Conservation (phyloP, 1,284 basidiomycete genomes). For the Entoloma clypeatum region DNA sequence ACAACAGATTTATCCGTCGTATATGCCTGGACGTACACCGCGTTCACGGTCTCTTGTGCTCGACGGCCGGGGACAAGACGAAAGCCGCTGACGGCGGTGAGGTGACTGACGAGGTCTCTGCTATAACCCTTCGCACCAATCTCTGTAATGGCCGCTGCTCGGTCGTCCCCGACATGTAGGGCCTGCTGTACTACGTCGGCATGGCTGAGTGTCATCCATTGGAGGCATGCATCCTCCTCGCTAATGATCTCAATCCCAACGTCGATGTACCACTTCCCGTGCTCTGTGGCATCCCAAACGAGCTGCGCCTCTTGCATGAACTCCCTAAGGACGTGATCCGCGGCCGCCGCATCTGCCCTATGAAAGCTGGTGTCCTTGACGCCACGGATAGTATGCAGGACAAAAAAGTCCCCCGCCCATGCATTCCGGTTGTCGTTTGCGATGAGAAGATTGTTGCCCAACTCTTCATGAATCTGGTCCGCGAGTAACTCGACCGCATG, state of each 20-base stretch:
- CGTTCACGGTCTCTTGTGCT: slow-evolving; percentile 13
- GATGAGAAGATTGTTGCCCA: not conserved
- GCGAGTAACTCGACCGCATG: slow-evolving; percentile 2
- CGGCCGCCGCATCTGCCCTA: not conserved
- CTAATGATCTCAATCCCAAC: slow-evolving; percentile 16
- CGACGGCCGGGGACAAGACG: slow-evolving; percentile 20
- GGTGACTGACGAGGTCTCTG: slow-evolving; percentile 23
- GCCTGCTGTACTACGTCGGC: slow-evolving; percentile 7
- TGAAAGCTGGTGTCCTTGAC: slow-evolving; percentile 13
- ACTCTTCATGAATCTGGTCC: not conserved
- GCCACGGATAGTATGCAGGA: slow-evolving; percentile 13
- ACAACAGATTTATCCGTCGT: slow-evolving; percentile 27
- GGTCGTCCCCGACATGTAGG: slow-evolving; percentile 3
- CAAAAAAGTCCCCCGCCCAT: slow-evolving; percentile 14
- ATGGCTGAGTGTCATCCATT: slow-evolving; percentile 22
- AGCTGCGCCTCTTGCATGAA: slow-evolving; percentile 6
- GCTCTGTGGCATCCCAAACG: not conserved
- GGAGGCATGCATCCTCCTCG: slow-evolving; percentile 15
- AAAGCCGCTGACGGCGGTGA: slow-evolving; percentile 24
- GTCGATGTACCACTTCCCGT: slow-evolving; percentile 8
- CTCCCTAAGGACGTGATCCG: slow-evolving; percentile 1
- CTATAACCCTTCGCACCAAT: slow-evolving; percentile 20
- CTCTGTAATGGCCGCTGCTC: slow-evolving; percentile 16
- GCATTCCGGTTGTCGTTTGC: not conserved
- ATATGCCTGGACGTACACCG: slow-evolving; percentile 26